Base-by-base conservation (phyloP, 2,329 filamentous ascomycete species). In the Fusarium haematococcum region DNA sequence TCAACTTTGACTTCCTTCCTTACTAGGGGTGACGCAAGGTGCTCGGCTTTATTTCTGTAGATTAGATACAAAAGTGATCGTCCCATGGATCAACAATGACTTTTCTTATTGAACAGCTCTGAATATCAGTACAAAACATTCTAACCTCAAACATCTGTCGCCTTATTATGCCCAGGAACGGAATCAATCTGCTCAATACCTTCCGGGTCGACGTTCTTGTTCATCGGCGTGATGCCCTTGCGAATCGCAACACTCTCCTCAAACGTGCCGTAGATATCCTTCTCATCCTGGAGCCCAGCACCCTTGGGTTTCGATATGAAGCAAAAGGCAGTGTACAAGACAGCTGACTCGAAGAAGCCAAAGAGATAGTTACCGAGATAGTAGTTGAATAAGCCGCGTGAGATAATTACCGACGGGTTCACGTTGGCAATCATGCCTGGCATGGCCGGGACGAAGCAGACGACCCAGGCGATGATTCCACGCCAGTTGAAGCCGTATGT, bases 1-100 rank as follows among this genome's bases (percentile, higher is more conserved):
- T 60, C 1, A 54, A 56, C 5, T 50, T 69, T 20, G 69, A 71
- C 56, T 66, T 69, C 25, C 58, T 71, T 0, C 69, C 67, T 5
- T 69, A 71, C 50, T 70, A 65, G 11, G 43, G 8, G 14, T 45
- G 20, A 16, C 2, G 7, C 7, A 16, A 25, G 20, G 13, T 18
- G 7, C 14, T 25, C 14, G 23, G 20, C 4, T 16, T 18, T 25
- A 7, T 48, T 18, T 25, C 4, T 5, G 7, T 25, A 16, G 14
- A 25, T 16, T 10, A 16, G 13, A 48, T 25, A 25, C 20, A 25
- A 25, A 16, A 25, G 14, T 23, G 14, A 14, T 45, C 11, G 6
- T 14, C 20, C 10, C 6, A 43, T 43, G 39, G 20, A 43, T 43
- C 11, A 43, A 6, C 13, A 14, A 39, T 13, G 11, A 43, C 10